Evolutionary conservation across 805 yeast genomes (phyloP).

Genomic region (Wickerhamomyces ciferrii): DNA sequence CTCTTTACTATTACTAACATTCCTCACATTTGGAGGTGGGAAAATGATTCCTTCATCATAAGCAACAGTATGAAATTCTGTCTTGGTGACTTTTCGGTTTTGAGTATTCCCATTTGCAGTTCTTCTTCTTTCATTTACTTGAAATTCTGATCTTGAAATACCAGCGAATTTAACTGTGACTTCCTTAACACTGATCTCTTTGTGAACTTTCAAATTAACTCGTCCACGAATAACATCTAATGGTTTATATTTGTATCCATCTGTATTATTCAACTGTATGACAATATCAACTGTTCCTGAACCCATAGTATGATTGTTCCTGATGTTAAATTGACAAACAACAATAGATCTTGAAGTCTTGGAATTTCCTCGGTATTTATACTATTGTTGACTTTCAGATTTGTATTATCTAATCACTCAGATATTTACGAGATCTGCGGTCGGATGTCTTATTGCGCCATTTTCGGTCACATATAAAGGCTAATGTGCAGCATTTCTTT

Average conservation of each 20-base stretch:
- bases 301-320: not conserved
- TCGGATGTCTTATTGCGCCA: too few relatives aligned
- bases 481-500: too few relatives aligned
- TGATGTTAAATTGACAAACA: too few relatives aligned
- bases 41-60: slow-evolving; percentile 42
- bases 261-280: not conserved
- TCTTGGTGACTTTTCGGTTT: not conserved
- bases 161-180: not conserved
- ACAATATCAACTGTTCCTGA: not conserved
- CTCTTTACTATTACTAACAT: slow-evolving; percentile 34
- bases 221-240: not conserved
- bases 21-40: slow-evolving; percentile 41
- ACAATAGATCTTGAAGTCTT: too few relatives aligned
- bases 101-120: not conserved
- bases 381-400: too few relatives aligned
- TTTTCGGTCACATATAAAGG: too few relatives aligned
- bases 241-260: not conserved
- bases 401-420: too few relatives aligned
- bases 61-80: slow-evolving; percentile 31
- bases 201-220: not conserved
- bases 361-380: too few relatives aligned
- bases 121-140: not conserved
- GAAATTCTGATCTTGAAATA: not conserved
- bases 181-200: not conserved
- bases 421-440: too few relatives aligned